These are phyloP conservation scores for Aspergillus versicolor DNA, from an alignment of 2,329 filamentous ascomycete species.

Conservation along the genomic window DNA sequence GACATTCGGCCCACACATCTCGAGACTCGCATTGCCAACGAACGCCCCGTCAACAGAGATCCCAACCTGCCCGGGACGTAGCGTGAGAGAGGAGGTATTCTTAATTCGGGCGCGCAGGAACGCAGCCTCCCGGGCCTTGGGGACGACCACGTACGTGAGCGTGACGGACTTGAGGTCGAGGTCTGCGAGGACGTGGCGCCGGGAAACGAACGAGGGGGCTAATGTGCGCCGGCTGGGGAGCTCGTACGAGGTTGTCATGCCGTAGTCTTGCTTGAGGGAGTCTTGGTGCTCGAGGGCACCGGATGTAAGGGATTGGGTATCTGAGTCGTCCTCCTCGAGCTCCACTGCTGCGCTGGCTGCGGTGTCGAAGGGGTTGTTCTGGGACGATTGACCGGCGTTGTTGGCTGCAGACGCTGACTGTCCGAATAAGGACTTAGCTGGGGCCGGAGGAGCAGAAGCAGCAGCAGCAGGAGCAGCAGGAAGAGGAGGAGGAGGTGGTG, in stretches of 20 bases:
- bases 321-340: conserved; percentile 14
- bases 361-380: background rate
- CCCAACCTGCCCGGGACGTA: conserved; percentile 28
- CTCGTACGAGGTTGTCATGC: conserved; percentile 43
- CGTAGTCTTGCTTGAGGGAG: conserved; percentile 39
- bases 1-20: conserved; percentile 26
- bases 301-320: conserved; percentile 14
- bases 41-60: conserved; percentile 32
- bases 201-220: conserved; percentile 31
- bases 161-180: conserved; percentile 34
- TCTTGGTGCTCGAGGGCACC: conserved; percentile 27
- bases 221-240: conserved; percentile 40
- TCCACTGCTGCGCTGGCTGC: background rate
- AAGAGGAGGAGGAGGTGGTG: background rate
- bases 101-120: conserved; percentile 42
- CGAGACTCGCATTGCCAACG: conserved; percentile 27
- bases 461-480: no score
- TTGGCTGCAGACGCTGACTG: background rate
- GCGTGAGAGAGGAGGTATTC: conserved; percentile 35
- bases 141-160: conserved; percentile 40
- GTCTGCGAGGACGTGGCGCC: conserved; percentile 41
- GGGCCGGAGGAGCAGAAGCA: background rate
- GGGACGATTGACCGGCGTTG: background rate
- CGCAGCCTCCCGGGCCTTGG: conserved; percentile 40
- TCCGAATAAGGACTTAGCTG: background rate